Evolutionary conservation across 768 basidiomycete species (phyloP), one percentile per base, ranked within the genome.

Genomic region (Rhodotorula paludigena): DNA sequence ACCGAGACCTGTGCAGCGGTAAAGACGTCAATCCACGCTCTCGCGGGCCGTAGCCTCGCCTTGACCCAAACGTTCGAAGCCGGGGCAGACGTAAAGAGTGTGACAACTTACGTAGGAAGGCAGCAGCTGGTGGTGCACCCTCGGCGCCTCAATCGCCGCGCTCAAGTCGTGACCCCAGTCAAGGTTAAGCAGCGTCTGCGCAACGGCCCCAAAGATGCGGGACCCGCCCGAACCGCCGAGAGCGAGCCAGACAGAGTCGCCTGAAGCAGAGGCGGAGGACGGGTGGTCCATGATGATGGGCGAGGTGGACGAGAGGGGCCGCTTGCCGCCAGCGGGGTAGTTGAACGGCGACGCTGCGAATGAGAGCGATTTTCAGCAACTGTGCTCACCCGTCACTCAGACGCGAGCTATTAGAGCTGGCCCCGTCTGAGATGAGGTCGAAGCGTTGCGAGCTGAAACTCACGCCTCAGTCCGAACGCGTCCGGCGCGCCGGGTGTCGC

Each of bases 151-250:
- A n/a, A 97, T 85, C 0, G 93, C 89, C 0, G 93, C 89, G 48
- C 83, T 77, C 73, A 88, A 78, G 73, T 93, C 86, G 80, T 89
- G 81, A 1, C 89, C 92, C 85, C 89, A 88, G 64, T 88, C 88
- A 39, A 83, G 78, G 67, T 82, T 80, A 28, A 93, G 75, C 14
- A 97, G 76, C 33, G 86, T 84, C 77, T 97, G 92, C 57, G 90
- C 84, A 16, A 93, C 77, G 1, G 90, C 80, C 1, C 85, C 81
- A 76, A 94, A 89, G 61, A 98, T 97, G 35, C 87, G 83, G 7
- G 87, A 85, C 35, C 94, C 93, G 14, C 94, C 94, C 0, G 91
- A 86, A 21, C 87, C 94, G 52, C 94, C 94, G 45, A 91, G 74
- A 2, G 86, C 85, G 21, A 87, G 79, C 74, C 85, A 86, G 68